Evolutionary conservation across 148 eudicot genomes (phyloP), one percentile per base, ranked within the genome.

Genomic region (Linanthus parryae): DNA sequence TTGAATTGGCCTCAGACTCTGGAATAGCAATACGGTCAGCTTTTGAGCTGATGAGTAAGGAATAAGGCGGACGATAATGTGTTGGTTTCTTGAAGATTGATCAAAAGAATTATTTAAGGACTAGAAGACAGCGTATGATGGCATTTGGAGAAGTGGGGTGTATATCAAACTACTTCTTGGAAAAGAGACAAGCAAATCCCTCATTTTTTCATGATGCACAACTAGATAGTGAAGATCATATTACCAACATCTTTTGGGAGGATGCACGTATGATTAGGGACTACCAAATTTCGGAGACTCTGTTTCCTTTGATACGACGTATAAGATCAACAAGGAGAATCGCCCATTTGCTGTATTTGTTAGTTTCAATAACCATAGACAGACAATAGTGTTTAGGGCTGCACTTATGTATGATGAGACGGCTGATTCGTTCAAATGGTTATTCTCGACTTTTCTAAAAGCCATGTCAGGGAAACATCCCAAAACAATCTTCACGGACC

Each of bases 401-500:
- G 16, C 43, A 12, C 16, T 39, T n/a, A 5, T 39, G 16, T 39
- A 39, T 18, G 14, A 39, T 13, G 43, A 39, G 43, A 39, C 43
- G 4, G 14, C 43, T 5, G 16, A 11, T 12, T 5, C 43, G 6
- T 39, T 39, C 16, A n/a, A 5, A 9, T 39, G 43, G 43, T 7
- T n/a, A 12, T 39, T 39, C 16, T 12, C 6, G 12, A 18, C 16
- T 12, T 39, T 39, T 39, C 2, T 39, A 12, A 18, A 39, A 18
- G n/a, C n/a, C n/a, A n/a, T 39, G 43, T 9, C 43, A 39, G 43
- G 43, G 16, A 39, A 39, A 39, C 8, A 39, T 9, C 43, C 43
- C 8, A 18, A 4, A 9, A 39, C 16, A 39, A 39, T 39, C 6
- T 39, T n/a, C 16, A 39, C 14, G 13, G 43, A 8, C 13, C 38